Evolutionary conservation across 345 rosid genomes (phyloP).

Genomic region (Eucalyptus curtisii): DNA sequence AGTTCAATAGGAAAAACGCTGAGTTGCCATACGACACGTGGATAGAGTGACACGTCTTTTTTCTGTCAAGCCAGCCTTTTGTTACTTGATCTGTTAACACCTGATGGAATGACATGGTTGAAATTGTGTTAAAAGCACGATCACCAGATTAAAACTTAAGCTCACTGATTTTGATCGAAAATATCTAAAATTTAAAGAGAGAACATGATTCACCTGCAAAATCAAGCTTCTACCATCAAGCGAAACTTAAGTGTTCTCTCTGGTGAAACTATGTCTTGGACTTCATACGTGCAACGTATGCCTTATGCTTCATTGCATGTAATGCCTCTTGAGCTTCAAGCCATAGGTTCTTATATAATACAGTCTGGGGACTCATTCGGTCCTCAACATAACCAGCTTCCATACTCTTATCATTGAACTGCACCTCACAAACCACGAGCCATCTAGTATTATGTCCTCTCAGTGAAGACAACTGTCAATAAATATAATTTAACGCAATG

Average conservation of each 20-base stretch:
- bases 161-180: background rate
- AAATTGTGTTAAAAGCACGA: background rate
- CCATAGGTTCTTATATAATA: conserved; percentile 25
- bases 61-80: background rate
- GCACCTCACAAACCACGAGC: conserved; percentile 1
- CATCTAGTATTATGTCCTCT: background rate
- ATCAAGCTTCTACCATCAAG: background rate
- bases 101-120: background rate
- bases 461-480: background rate
- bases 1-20: background rate
- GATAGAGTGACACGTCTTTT: background rate
- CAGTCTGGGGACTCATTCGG: conserved; percentile 11
- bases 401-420: conserved; percentile 8
- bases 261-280: background rate
- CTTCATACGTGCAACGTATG: background rate
- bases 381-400: conserved; percentile 2
- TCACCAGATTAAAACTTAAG: background rate
- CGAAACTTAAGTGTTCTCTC: background rate
- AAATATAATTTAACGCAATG: background rate
- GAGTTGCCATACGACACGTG: background rate
- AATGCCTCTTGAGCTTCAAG: conserved; percentile 34
- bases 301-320: conserved; percentile 19
- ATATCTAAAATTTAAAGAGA: background rate
- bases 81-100: background rate
- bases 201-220: background rate